Base-by-base conservation (phyloP, 768 basidiomycete species). In the Amanita subjunquillea region DNA sequence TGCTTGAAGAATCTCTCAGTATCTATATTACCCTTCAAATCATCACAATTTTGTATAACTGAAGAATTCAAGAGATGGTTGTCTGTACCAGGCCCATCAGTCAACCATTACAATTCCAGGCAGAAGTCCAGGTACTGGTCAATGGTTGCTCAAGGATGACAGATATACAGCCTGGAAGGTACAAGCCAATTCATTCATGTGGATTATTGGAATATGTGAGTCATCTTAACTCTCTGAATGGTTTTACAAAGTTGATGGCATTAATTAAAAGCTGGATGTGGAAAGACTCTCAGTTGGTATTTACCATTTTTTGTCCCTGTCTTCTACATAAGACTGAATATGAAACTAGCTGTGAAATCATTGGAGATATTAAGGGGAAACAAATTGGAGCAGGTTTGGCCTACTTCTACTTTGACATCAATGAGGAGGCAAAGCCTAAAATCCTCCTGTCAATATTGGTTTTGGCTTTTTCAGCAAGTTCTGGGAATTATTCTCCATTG, bases 361-460 rank as follows among this genome's bases (percentile, higher is more conserved):
- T 43, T 43, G 42, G 25, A 22, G 25, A 43, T 12, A 43, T 43
- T 4, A 27, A 43, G 20, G 22, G 30, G 25, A 25, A 9, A 2
- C 23, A 46, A 15, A n/a, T 25, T 46, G 44, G n/a, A 9, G 17
- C 27, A 13, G 44, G 25, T 29, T 29, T 46, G 4, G 44, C 44
- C n/a, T 46, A 46, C 29, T 46, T 46, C n/a, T 46, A 46, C 25
- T 46, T 46, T 46, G 44, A 45, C 29, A n/a, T 20, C 15, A 45
- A 32, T 45, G 44, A 45, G 4, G 15, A 45, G 8, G 27, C 23
- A 45, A 45, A 22, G 23, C 13, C 15, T n/a, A 32, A n/a, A 32
- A 27, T n/a, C 15, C 44, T 45, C 15, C 44, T 45, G 17, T 29
- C 25, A 13, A 27, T 5, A n/a, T n/a, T n/a, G n/a, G n/a, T n/a